Evolutionary conservation across 306 rosid genomes (phyloP).

Genomic region (Cercis canadensis): DNA sequence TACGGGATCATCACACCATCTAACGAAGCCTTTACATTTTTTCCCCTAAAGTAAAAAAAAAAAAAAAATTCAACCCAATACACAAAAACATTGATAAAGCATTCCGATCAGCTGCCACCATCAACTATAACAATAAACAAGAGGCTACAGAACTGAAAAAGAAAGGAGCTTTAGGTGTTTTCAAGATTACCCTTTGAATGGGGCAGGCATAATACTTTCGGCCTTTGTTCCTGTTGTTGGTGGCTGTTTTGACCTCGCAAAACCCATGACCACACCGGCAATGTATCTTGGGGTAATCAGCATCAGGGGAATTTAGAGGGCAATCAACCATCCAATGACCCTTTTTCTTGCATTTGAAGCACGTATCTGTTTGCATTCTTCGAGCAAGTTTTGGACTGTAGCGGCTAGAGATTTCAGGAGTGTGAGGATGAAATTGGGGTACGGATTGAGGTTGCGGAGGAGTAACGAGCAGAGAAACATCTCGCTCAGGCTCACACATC

Average conservation of each 20-base stretch:
- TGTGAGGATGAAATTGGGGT: not conserved
- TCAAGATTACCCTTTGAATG: constrained; percentile 43
- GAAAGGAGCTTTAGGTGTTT: not conserved
- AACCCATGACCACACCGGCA: constrained; percentile 49
- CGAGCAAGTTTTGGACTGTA: not conserved
- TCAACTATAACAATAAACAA: no score
- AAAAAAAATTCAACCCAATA: not conserved
- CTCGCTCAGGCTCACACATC: no score
- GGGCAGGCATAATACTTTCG: constrained; percentile 49
- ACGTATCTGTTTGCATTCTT: constrained; percentile 16
- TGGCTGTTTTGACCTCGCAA: constrained; percentile 27
- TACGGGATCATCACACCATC: constrained; percentile 34
- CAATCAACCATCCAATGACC: constrained; percentile 42
- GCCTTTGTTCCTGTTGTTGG: not conserved
- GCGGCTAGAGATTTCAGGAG: not conserved
- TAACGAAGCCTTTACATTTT: constrained; percentile 1
- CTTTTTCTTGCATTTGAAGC: constrained; percentile 34
- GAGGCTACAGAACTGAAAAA: not conserved
- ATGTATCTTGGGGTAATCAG: not conserved
- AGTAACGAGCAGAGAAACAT: not conserved
- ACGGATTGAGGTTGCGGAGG: not conserved
- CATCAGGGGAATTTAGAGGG: constrained; percentile 24
- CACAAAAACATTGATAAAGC: not conserved
- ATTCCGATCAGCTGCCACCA: no score
- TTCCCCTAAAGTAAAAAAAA: constrained; percentile 27